phyloP scores from a whole-genome alignment of 352 stramenopile species.

The Globisporangium radiosum region DNA sequence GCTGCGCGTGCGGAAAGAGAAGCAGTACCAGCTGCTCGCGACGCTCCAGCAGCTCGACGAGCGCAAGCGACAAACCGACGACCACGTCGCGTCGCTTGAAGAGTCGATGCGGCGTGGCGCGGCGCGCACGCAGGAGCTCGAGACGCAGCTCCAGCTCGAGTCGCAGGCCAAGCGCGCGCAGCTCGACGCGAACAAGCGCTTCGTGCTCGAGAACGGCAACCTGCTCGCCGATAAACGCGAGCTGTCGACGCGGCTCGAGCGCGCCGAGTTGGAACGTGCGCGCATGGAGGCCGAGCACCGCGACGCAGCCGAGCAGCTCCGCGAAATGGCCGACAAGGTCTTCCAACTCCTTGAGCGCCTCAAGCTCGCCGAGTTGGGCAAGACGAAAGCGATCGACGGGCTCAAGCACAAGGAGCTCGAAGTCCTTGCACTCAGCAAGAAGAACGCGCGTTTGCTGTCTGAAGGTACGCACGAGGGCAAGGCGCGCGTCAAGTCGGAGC shows the following conservation, averaged over 20 bases:
- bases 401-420: slow-evolving; percentile 94
- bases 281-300: slow-evolving; percentile 94
- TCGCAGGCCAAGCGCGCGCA: slow-evolving; percentile 88
- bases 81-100: slow-evolving; percentile 86
- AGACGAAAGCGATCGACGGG: slow-evolving; percentile 93
- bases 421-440: slow-evolving; percentile 92
- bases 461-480: slow-evolving; percentile 92
- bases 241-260: slow-evolving; percentile 82
- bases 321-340: slow-evolving; percentile 96
- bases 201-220: slow-evolving; percentile 82
- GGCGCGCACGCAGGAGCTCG: slow-evolving; percentile 87
- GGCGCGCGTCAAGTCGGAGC: slow-evolving; percentile 89
- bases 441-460: slow-evolving; percentile 91
- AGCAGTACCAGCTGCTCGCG: slow-evolving; percentile 96
- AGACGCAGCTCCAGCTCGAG: slow-evolving; percentile 94
- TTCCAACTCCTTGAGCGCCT: slow-evolving; percentile 95
- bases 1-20: slow-evolving; percentile 94
- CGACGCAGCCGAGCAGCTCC: slow-evolving; percentile 92
- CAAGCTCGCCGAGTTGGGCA: slow-evolving; percentile 94
- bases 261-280: slow-evolving; percentile 88
- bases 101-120: slow-evolving; percentile 88
- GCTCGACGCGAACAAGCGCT: slow-evolving; percentile 91
- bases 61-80: slow-evolving; percentile 88
- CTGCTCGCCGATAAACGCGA: slow-evolving; percentile 68
- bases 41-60: slow-evolving; percentile 95